These are phyloP conservation scores for Xylaria sp. DNA, from an alignment of 2,329 filamentous ascomycete genomes.

Conservation along the genomic window DNA sequence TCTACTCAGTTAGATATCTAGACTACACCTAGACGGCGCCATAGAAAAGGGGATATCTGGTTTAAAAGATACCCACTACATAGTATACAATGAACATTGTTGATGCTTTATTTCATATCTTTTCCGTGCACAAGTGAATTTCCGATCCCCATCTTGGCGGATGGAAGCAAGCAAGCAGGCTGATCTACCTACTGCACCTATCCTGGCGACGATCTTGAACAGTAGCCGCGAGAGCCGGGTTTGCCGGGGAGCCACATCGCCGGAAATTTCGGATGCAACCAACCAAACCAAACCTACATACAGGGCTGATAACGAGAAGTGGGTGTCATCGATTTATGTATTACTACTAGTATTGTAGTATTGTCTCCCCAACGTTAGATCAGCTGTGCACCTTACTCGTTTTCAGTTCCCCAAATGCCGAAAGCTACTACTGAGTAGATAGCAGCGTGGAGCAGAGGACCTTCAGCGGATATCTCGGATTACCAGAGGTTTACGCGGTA, in stretches of 20 bases:
- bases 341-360: background rate
- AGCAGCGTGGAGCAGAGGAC: background rate
- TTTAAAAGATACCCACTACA: constrained; percentile 3
- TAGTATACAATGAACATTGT: background rate
- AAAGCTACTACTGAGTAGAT: background rate
- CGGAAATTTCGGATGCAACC: constrained; percentile 30
- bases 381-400: background rate
- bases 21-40: background rate
- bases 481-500: background rate
- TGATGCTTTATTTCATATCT: background rate
- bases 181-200: background rate
- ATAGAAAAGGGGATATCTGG: constrained; percentile 13
- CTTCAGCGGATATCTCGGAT: constrained; percentile 20
- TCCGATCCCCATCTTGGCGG: background rate
- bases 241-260: constrained; percentile 27
- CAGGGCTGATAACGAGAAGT: constrained; percentile 9
- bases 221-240: constrained; percentile 26
- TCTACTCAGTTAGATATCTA: constrained; percentile 5
- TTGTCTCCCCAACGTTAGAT: background rate
- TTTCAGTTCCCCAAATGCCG: background rate
- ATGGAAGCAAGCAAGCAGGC: background rate
- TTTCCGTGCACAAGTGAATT: background rate
- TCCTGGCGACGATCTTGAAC: constrained; percentile 24
- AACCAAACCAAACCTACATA: background rate
- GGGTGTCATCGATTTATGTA: background rate